Conservation (phyloP, 176 grass and related monocot genomes). For the Lolium multiflorum region DNA sequence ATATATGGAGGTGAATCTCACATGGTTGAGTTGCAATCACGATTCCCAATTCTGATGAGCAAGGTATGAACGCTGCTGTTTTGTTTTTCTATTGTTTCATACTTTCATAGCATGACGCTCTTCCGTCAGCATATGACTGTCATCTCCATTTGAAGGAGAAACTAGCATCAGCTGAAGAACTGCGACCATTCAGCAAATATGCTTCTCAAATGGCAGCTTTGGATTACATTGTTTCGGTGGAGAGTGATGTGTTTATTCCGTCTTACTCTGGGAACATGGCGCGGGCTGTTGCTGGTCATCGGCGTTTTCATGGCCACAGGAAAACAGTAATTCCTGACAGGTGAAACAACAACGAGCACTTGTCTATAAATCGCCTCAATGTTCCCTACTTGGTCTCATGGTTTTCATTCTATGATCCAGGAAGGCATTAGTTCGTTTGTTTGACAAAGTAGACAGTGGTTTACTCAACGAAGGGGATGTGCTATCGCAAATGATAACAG, state of each 20-base stretch:
- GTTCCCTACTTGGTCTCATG: slow-evolving; percentile 27
- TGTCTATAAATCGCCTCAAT: not conserved
- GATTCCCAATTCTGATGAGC: slow-evolving; percentile 83
- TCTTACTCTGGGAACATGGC: slow-evolving; percentile 97
- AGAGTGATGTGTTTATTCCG: slow-evolving; percentile 88
- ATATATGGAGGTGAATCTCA: slow-evolving; percentile 93
- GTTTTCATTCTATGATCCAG: slow-evolving; percentile 46
- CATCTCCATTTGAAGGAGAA: slow-evolving; percentile 66
- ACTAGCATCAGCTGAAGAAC: slow-evolving; percentile 74
- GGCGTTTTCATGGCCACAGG: slow-evolving; percentile 79
- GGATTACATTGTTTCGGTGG: slow-evolving; percentile 97
- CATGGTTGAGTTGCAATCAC: slow-evolving; percentile 77
- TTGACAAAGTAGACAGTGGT: slow-evolving; percentile 75
- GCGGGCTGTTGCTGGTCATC: slow-evolving; percentile 81
- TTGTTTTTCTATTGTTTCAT: not conserved
- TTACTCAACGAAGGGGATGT: slow-evolving; percentile 63
- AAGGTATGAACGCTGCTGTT: slow-evolving; percentile 60
- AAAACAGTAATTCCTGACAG: slow-evolving; percentile 88
- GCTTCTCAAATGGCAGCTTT: slow-evolving; percentile 97
- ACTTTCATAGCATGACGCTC: not conserved
- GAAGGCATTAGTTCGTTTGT: slow-evolving; percentile 88
- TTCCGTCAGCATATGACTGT: not conserved
- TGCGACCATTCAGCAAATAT: slow-evolving; percentile 70
- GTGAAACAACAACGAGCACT: slow-evolving; percentile 34
- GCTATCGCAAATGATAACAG: slow-evolving; percentile 65